phyloP scores from a whole-genome alignment of 208 protist genomes.

The Leishmania martiniquensis region DNA sequence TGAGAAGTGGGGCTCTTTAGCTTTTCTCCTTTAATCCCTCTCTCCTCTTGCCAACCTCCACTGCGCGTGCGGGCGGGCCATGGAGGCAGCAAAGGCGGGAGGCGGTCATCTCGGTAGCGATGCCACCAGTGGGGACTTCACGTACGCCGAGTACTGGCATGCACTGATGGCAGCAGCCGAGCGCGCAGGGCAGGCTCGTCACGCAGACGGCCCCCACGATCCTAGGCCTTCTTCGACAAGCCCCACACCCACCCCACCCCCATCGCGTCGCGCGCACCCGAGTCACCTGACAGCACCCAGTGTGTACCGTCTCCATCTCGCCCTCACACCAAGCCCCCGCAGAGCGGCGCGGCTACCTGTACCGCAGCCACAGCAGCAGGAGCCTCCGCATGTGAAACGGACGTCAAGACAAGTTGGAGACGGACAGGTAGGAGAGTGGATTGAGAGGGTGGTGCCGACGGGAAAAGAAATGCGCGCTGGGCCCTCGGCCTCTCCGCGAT shows the following conservation, averaged over 20 bases:
- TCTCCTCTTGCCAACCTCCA: too few relatives aligned
- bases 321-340: constrained; percentile 9
- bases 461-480: neutral
- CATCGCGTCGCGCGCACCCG: neutral
- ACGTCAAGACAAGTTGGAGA: neutral
- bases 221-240: neutral
- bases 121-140: neutral
- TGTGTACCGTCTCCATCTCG: constrained; percentile 20
- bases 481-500: neutral
- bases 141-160: constrained; percentile 22
- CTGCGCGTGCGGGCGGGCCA: neutral
- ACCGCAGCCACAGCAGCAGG: constrained; percentile 1
- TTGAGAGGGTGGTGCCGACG: neutral
- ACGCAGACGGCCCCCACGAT: neutral
- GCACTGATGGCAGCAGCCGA: neutral
- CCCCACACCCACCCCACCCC: neutral
- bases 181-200: neutral
- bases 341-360: neutral
- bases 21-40: neutral
- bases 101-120: neutral
- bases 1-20: too few relatives aligned
- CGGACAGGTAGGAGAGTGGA: neutral
- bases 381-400: neutral
- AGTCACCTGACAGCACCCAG: constrained; percentile 1
- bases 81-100: neutral